phyloP scores from a whole-genome alignment of 2,329 filamentous ascomycete genomes.

The Verticillium nonalfalfae region DNA sequence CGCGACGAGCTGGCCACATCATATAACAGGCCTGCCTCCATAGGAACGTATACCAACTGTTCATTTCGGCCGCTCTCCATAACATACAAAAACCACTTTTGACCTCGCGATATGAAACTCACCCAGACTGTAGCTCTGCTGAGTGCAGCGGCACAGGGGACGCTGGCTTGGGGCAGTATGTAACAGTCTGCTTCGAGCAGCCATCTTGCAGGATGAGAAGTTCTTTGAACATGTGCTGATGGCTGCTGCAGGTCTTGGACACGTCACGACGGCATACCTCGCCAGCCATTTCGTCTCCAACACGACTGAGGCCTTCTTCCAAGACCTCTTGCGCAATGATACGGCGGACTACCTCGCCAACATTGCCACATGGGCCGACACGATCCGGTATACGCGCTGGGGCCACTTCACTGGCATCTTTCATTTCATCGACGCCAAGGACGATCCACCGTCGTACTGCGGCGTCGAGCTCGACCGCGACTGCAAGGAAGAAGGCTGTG shows the following conservation, averaged over 20 bases:
- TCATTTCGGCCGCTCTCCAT: neutral
- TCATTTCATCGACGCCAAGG: slow-evolving; percentile 65
- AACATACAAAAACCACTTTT: neutral
- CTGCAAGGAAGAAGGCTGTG: slow-evolving; percentile 56
- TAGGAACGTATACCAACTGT: neutral
- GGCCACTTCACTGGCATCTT: slow-evolving; percentile 53
- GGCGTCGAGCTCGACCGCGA: slow-evolving; percentile 53
- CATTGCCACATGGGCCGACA: slow-evolving; percentile 63
- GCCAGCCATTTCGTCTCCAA: slow-evolving; percentile 54
- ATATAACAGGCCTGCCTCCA: neutral
- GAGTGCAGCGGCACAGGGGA: slow-evolving; percentile 23
- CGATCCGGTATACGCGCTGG: slow-evolving; percentile 57
- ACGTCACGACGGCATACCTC: slow-evolving; percentile 59
- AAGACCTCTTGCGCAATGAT: slow-evolving; percentile 48
- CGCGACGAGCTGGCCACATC: neutral
- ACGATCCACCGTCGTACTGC: slow-evolving; percentile 52
- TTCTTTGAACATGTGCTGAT: slow-evolving; percentile 41
- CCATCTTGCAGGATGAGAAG: slow-evolving; percentile 1
- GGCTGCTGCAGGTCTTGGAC: slow-evolving; percentile 45
- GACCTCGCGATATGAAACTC: slow-evolving; percentile 20
- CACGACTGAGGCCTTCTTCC: slow-evolving; percentile 49
- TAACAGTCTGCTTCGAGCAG: neutral
- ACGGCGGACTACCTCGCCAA: slow-evolving; percentile 53
- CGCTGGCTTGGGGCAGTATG: slow-evolving; percentile 35
- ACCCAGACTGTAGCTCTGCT: slow-evolving; percentile 18